These are phyloP conservation scores for Hypoxylon cercidicola DNA, from an alignment of 495 filamentous ascomycete species.

Conservation along the genomic window DNA sequence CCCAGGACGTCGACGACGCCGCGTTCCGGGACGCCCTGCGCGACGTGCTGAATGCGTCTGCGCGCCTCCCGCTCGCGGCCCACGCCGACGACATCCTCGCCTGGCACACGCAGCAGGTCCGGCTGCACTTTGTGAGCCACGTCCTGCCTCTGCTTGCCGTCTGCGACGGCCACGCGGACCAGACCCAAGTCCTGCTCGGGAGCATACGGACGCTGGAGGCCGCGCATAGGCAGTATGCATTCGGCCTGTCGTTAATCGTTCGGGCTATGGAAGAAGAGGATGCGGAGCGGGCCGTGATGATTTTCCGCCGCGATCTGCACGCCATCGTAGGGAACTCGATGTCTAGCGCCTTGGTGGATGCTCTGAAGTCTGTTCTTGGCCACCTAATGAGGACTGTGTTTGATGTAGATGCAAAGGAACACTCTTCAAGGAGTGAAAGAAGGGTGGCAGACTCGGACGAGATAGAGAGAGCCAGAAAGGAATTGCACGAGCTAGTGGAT, in stretches of 20 bases:
- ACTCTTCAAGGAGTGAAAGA: conserved; percentile 19
- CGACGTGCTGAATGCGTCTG: conserved; percentile 52
- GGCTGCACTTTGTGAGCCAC: conserved; percentile 60
- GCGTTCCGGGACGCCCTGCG: conserved; percentile 57
- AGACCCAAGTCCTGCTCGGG: conserved; percentile 55
- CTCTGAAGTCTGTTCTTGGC: conserved; percentile 64
- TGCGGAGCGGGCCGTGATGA: conserved; percentile 53
- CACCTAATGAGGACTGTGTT: conserved; percentile 66
- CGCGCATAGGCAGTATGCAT: conserved; percentile 60
- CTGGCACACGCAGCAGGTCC: conserved; percentile 64
- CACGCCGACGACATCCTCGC: conserved; percentile 60
- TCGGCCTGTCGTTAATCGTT: conserved; percentile 57
- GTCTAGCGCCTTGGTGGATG: conserved; percentile 61
- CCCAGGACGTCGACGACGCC: conserved; percentile 48
- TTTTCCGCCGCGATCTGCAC: conserved; percentile 69
- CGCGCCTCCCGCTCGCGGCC: conserved; percentile 53
- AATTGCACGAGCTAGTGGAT: conserved; percentile 66
- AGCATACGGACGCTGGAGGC: conserved; percentile 62
- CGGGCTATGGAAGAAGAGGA: conserved; percentile 48
- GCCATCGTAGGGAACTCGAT: conserved; percentile 73
- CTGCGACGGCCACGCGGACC: conserved; percentile 51
- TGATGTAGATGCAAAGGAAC: conserved; percentile 56
- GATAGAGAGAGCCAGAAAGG: conserved; percentile 55
- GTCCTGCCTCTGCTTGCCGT: conserved; percentile 59
- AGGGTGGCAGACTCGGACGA: conserved; percentile 24